Conservation (phyloP, 2,329 filamentous ascomycete genomes). For the Teratosphaeria gauchensis region DNA sequence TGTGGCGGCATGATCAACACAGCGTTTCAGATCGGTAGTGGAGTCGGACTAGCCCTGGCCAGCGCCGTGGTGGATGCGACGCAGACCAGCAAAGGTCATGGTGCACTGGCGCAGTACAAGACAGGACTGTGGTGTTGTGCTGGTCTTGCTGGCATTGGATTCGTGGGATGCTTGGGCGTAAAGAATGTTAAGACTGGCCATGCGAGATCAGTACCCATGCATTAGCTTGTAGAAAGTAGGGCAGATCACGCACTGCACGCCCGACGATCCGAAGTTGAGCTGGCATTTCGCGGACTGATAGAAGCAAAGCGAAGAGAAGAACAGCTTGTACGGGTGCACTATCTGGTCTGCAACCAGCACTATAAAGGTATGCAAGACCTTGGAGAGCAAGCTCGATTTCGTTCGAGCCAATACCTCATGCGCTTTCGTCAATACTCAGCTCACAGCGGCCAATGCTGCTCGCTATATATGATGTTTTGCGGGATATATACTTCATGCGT, state of each 20-base stretch:
- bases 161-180: constrained; percentile 10
- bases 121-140: constrained; percentile 35
- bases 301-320: no score
- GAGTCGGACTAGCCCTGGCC: constrained; percentile 32
- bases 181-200: background rate
- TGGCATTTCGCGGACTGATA: no score
- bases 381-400: no score
- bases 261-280: no score
- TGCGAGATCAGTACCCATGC: background rate
- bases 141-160: constrained; percentile 30
- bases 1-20: constrained; percentile 37
- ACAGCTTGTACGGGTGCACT: no score
- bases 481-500: background rate
- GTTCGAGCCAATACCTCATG: no score
- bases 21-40: constrained; percentile 35
- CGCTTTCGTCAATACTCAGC: no score
- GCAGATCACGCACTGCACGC: no score
- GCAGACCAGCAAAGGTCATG: constrained; percentile 29
- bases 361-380: no score
- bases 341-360: no score
- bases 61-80: constrained; percentile 31
- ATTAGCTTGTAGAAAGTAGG: background rate
- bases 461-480: background rate
- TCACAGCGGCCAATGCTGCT: background rate
- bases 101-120: constrained; percentile 26